Evolutionary conservation across 176 grass and related monocot genomes (phyloP).

Genomic region (Triticum urartu): DNA sequence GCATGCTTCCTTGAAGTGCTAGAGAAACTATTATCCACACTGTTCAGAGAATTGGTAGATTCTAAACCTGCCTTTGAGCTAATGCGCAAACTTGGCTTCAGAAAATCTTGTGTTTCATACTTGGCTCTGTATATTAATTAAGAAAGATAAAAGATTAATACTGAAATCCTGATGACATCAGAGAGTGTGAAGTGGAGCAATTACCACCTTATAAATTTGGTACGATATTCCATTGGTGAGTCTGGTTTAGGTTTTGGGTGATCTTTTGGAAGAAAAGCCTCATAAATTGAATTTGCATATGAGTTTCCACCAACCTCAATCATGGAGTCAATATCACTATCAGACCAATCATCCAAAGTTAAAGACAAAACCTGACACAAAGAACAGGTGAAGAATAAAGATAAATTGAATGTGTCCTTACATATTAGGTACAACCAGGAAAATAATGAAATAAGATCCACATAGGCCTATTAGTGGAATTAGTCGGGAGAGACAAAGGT

Average conservation of each 20-base stretch:
- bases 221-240: constrained; percentile 74
- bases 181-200: constrained; percentile 6
- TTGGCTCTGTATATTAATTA: constrained; percentile 65
- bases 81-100: constrained; percentile 98
- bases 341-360: constrained; percentile 94
- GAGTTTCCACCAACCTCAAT: constrained; percentile 97
- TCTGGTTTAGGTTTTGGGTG: constrained; percentile 80
- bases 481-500: neutral
- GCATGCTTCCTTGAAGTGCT: constrained; percentile 58
- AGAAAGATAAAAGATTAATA: constrained; percentile 27
- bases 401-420: constrained; percentile 13
- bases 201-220: constrained; percentile 83
- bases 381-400: constrained; percentile 24
- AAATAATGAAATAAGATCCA: constrained; percentile 6
- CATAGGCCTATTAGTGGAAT: constrained; percentile 5
- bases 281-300: constrained; percentile 99
- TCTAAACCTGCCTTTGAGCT: constrained; percentile 72
- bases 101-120: constrained; percentile 95
- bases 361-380: constrained; percentile 75
- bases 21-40: constrained; percentile 38
- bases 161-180: constrained; percentile 20
- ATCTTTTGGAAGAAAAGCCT: constrained; percentile 92
- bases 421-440: constrained; percentile 9
- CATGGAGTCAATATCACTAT: constrained; percentile 89
- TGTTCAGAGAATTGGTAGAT: constrained; percentile 66